Conservation (phyloP, 257 asterid genomes). For the Solanum tarijense region DNA sequence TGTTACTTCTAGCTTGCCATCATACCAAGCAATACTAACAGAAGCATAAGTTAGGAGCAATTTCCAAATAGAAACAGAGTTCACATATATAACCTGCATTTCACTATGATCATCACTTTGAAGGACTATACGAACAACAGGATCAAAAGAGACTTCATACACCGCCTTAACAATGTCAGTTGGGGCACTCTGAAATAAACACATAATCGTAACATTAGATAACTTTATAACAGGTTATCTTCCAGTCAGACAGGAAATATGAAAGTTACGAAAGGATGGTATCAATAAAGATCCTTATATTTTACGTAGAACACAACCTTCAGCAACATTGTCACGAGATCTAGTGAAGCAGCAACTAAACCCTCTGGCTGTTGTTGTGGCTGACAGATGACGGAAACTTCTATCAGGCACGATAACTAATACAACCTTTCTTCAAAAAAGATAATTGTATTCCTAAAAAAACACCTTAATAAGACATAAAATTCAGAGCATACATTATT, state of each 20-base stretch:
- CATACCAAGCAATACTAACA: background rate
- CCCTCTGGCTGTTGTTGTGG: conserved; percentile 91
- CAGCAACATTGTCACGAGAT: conserved; percentile 75
- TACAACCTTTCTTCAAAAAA: background rate
- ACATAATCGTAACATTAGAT: background rate
- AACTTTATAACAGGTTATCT: background rate
- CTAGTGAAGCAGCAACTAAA: conserved; percentile 87
- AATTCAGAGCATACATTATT: conserved; percentile 45
- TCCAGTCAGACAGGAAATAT: background rate
- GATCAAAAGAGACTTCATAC: conserved; percentile 62
- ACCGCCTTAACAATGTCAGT: conserved; percentile 68
- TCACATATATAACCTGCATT: conserved; percentile 58
- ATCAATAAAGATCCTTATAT: background rate
- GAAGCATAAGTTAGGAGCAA: background rate
- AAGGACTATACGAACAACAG: conserved; percentile 62
- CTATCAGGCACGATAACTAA: conserved; percentile 8
- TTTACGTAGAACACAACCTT: conserved; percentile 36
- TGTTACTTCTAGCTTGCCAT: background rate
- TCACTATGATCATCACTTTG: conserved; percentile 84
- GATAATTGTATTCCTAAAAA: conserved; percentile 3
- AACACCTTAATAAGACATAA: background rate
- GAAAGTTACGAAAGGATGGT: background rate
- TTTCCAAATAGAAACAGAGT: background rate
- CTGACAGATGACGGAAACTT: conserved; percentile 37
- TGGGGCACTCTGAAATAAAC: conserved; percentile 60